Conservation (phyloP, 768 basidiomycete genomes). For the Dentipellis fragilis region DNA sequence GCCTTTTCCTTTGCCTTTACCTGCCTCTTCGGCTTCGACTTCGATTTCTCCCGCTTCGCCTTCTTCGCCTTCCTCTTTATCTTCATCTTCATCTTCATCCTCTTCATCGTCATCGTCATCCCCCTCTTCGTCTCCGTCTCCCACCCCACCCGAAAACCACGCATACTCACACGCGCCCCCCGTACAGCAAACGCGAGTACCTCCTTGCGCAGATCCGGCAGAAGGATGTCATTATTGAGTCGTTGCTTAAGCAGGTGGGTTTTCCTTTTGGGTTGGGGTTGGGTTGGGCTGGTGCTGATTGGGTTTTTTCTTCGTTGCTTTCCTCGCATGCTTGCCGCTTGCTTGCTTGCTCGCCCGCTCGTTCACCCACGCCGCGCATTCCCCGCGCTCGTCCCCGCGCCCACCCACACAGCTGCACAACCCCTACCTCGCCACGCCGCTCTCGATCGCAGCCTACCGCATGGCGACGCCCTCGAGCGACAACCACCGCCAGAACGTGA, state of each 20-base stretch:
- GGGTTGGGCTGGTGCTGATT: too few species aligned
- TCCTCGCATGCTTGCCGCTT: too few species aligned
- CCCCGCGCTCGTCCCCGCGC: background rate
- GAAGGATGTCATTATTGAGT: slow-evolving; percentile 82
- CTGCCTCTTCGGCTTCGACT: background rate
- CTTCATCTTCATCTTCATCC: slow-evolving; percentile 20
- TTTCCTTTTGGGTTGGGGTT: background rate
- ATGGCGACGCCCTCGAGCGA: slow-evolving; percentile 73
- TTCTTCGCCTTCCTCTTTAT: slow-evolving; percentile 9
- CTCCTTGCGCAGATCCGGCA: slow-evolving; percentile 78
- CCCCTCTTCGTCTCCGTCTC: slow-evolving; percentile 17
- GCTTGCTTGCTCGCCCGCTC: too few species aligned
- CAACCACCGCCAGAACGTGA: slow-evolving; percentile 51
- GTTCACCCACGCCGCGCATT: background rate
- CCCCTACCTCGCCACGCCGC: slow-evolving; percentile 69
- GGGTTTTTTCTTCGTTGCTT: background rate
- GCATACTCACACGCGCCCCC: too few species aligned
- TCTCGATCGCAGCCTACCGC: slow-evolving; percentile 70
- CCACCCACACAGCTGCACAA: slow-evolving; percentile 50
- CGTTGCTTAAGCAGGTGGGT: slow-evolving; percentile 69
- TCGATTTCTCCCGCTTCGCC: background rate
- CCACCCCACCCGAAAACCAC: background rate
- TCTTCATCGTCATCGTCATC: slow-evolving; percentile 13
- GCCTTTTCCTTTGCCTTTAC: too few species aligned
- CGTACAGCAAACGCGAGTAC: slow-evolving; percentile 70